These are phyloP conservation scores for Vanderwaltozyma yarrowii DNA, from an alignment of 805 yeast species.

Conservation along the genomic window DNA sequence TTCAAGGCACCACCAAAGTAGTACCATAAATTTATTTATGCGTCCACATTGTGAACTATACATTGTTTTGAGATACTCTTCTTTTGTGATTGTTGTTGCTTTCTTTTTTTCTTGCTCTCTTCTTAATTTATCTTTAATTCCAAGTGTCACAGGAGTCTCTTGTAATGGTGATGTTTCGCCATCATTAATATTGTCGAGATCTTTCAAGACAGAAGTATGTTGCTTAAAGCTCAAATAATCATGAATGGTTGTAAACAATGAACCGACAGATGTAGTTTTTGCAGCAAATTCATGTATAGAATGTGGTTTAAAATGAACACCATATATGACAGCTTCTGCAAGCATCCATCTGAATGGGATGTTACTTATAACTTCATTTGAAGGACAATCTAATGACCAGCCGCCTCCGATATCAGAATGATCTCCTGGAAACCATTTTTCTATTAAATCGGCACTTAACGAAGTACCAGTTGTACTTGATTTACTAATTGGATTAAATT, in stretches of 20 bases:
- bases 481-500: neutral
- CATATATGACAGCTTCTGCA: conserved; percentile 41
- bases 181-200: neutral
- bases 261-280: conserved; percentile 31
- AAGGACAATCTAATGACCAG: conserved; percentile 41
- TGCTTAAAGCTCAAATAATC: conserved; percentile 36
- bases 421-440: conserved; percentile 60
- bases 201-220: too few relatives aligned
- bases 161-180: too few relatives aligned
- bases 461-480: neutral
- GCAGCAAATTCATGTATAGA: conserved; percentile 33
- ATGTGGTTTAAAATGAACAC: conserved; percentile 37
- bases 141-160: neutral
- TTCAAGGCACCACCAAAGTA: conserved; percentile 56
- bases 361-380: conserved; percentile 32
- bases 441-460: conserved; percentile 27
- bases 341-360: conserved; percentile 54
- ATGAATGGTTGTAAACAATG: conserved; percentile 42
- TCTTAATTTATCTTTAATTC: neutral
- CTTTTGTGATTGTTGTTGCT: conserved; percentile 5
- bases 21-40: conserved; percentile 2
- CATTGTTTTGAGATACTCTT: conserved; percentile 4
- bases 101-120: conserved; percentile 31
- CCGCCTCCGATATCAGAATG: conserved; percentile 67
- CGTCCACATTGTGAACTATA: conserved; percentile 1